phyloP scores from a whole-genome alignment of 305 asterid species.

The Ilex paraguariensis region DNA sequence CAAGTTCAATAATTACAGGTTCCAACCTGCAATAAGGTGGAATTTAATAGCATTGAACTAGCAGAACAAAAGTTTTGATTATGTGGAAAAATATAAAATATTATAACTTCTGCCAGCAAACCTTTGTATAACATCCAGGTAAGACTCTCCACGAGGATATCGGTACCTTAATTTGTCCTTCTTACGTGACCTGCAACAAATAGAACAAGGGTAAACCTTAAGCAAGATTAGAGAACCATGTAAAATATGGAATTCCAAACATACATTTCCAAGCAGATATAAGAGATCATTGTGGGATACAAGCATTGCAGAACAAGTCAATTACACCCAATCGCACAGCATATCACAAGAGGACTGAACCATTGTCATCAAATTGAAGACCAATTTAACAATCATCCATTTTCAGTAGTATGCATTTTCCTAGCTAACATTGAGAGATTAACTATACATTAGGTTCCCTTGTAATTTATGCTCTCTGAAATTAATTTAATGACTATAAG shows the following conservation, averaged over 20 bases:
- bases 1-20: slow-evolving; percentile 97
- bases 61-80: slow-evolving; percentile 13
- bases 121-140: slow-evolving; percentile 99
- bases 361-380: too few species aligned
- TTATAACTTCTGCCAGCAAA: slow-evolving; percentile 26
- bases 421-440: too few species aligned
- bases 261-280: slow-evolving; percentile 1
- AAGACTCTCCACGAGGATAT: slow-evolving; percentile 98
- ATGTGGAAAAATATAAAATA: slow-evolving; percentile 7
- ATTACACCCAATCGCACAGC: too few species aligned
- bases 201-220: neutral
- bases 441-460: too few species aligned
- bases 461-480: too few species aligned
- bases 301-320: too few species aligned
- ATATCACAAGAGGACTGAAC: too few species aligned
- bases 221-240: too few species aligned
- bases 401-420: too few species aligned
- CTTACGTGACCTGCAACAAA: slow-evolving; percentile 62
- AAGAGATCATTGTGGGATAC: too few species aligned
- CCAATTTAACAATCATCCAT: too few species aligned
- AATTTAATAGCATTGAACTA: slow-evolving; percentile 16
- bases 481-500: too few species aligned
- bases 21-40: slow-evolving; percentile 60
- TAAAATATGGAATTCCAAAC: neutral
- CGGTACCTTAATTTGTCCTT: slow-evolving; percentile 97